These are phyloP conservation scores for Sporothrix mexicana DNA, from an alignment of 2,329 filamentous ascomycete genomes.

Conservation along the genomic window DNA sequence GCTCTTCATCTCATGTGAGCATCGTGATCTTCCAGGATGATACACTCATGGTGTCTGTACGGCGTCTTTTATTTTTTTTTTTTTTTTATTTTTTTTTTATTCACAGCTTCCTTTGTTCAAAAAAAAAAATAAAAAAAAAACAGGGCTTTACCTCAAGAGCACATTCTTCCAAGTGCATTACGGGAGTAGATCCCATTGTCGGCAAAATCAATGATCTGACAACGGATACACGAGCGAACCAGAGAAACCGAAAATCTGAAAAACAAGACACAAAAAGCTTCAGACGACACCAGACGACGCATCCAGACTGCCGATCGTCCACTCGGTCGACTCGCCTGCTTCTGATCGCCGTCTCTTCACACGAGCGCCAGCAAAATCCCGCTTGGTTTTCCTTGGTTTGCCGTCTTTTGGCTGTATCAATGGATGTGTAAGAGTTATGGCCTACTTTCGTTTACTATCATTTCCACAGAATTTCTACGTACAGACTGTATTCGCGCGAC, in stretches of 20 bases:
- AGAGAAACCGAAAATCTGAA: neutral
- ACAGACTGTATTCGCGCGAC: too few relatives aligned
- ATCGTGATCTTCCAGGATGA: constrained; percentile 9
- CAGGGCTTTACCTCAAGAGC: neutral
- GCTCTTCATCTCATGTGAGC: neutral
- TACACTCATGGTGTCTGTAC: neutral
- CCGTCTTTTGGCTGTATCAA: constrained; percentile 10
- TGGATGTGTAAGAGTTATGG: neutral
- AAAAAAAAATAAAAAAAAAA: neutral
- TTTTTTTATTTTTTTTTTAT: neutral
- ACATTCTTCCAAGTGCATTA: neutral
- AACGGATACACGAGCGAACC: neutral
- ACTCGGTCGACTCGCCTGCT: neutral
- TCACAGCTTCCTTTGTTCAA: neutral
- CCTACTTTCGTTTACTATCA: too few relatives aligned
- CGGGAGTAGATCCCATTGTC: neutral
- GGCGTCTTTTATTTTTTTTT: neutral
- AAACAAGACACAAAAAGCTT: constrained; percentile 5
- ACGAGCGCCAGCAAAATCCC: neutral
- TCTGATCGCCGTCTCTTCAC: constrained; percentile 7
- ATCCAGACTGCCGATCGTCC: neutral
- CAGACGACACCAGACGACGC: neutral
- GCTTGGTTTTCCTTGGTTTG: constrained; percentile 11
- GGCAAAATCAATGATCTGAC: constrained; percentile 16
- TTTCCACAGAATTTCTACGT: too few relatives aligned